Base-by-base conservation (phyloP, 2,329 filamentous ascomycete genomes). In the Endocalyx cinctus region DNA sequence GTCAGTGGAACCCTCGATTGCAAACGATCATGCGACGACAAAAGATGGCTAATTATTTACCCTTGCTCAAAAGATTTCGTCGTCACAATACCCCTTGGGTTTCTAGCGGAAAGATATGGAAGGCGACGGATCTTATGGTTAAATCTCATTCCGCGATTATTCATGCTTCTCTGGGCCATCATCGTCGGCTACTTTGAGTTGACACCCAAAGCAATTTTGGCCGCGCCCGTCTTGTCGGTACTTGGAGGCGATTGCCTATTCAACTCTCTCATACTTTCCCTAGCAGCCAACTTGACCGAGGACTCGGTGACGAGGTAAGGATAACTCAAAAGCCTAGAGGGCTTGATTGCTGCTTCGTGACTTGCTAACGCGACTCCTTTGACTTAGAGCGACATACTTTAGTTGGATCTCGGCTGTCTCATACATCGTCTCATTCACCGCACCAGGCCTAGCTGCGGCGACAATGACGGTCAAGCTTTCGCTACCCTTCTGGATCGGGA, bases 221-320 rank as follows among this genome's bases (percentile, higher is more conserved):
- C 53, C 1, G 65, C 62, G 0, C 63, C 69, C 0, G 47, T 55
- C 2, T 54, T 70, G 2, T 70, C 68, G 0, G 41, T 70, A 1
- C 54, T 72, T 0, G 69, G 69, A 2, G 68, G 67, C 11, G 69
- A 72, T 38, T 72, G 68, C 17, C 66, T 72, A 11, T 66, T 72
- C 45, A 70, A 69, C 37, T 70, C 69, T 14, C 62, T 72, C 26
- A 58, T 64, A 3, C 72, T 70, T 31, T 52, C 63, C 2, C 57
- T 71, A 5, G 65, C 66, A 0, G 63, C 69, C 1, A 54, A 58
- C 2, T 47, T 68, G 15, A 65, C 67, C 0, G 60, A 68, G 5
- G 65, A 71, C 31, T 54, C 59, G 27, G 58, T 66, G 10, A 46
- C 57, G 5, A 51, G 61, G 54, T 59, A 36, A 25, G 52, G n/a